These are phyloP conservation scores for Plasmodium malariae DNA, from an alignment of 169 alveolate species.

Conservation along the genomic window DNA sequence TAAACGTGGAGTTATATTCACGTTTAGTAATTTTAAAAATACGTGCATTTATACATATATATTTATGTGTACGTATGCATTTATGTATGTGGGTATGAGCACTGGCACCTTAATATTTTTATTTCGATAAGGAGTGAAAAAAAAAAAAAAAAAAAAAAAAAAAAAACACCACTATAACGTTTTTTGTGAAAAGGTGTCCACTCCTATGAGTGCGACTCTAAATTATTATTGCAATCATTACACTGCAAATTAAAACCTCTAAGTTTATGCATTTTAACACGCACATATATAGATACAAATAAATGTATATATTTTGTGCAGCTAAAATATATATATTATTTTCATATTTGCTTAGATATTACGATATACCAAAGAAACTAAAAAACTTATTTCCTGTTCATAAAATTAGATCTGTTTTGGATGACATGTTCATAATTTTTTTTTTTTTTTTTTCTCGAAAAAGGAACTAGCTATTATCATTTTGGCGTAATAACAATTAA, in stretches of 20 bases:
- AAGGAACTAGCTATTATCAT: background rate
- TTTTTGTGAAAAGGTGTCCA: too few relatives aligned
- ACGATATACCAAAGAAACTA: background rate
- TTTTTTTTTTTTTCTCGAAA: constrained; percentile 1
- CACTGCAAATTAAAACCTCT: too few relatives aligned
- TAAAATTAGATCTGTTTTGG: background rate
- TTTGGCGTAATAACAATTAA: background rate
- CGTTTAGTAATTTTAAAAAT: too few relatives aligned
- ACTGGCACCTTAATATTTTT: background rate
- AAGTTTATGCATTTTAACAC: too few relatives aligned
- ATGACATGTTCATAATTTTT: constrained; percentile 11
- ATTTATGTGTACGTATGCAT: constrained; percentile 10
- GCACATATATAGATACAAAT: too few relatives aligned
- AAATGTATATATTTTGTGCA: too few relatives aligned
- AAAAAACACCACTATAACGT: too few relatives aligned
- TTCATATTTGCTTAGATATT: too few relatives aligned
- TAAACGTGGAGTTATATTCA: too few relatives aligned
- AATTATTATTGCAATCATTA: too few relatives aligned
- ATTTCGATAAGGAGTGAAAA: background rate
- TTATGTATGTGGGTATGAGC: background rate
- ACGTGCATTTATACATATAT: background rate
- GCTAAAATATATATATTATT: too few relatives aligned
- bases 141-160: background rate
- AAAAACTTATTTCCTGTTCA: background rate
- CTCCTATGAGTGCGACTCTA: too few relatives aligned